These are phyloP conservation scores for Puya raimondii DNA, from an alignment of 176 grass and related monocot genomes.

Conservation along the genomic window DNA sequence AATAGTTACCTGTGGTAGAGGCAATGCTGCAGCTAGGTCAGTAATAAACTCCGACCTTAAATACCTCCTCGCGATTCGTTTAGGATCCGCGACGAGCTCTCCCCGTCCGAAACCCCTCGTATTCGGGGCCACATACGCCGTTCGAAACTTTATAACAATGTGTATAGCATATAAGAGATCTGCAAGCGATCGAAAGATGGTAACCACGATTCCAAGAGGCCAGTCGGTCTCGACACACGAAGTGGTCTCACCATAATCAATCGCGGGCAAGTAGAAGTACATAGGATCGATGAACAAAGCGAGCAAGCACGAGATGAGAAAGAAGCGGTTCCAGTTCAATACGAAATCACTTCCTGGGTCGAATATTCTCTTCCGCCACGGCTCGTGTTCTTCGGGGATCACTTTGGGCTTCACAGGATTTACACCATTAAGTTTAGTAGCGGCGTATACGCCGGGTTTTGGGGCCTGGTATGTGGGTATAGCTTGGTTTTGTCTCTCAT, in stretches of 20 bases:
- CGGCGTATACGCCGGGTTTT: neutral
- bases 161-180: slow-evolving; percentile 73
- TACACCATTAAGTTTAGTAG: slow-evolving; percentile 24
- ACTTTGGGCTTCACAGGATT: slow-evolving; percentile 42
- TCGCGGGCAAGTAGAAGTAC: slow-evolving; percentile 81
- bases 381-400: slow-evolving; percentile 40
- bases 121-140: slow-evolving; percentile 62
- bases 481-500: slow-evolving; percentile 49
- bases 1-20: slow-evolving; percentile 80
- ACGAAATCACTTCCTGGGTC: slow-evolving; percentile 74
- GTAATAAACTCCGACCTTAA: slow-evolving; percentile 67
- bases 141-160: slow-evolving; percentile 85
- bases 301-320: slow-evolving; percentile 59
- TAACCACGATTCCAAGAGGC: slow-evolving; percentile 46
- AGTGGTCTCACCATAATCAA: slow-evolving; percentile 12
- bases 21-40: slow-evolving; percentile 72
- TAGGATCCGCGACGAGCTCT: slow-evolving; percentile 70
- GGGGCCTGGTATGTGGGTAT: slow-evolving; percentile 48
- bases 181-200: slow-evolving; percentile 51
- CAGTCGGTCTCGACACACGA: slow-evolving; percentile 51
- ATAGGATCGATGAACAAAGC: slow-evolving; percentile 88
- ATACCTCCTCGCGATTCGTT: slow-evolving; percentile 72
- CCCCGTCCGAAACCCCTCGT: slow-evolving; percentile 81
- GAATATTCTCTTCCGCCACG: slow-evolving; percentile 42
- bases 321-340: slow-evolving; percentile 70